Evolutionary conservation across 768 basidiomycete species (phyloP).

Genomic region (Lactifluus rugatus): DNA sequence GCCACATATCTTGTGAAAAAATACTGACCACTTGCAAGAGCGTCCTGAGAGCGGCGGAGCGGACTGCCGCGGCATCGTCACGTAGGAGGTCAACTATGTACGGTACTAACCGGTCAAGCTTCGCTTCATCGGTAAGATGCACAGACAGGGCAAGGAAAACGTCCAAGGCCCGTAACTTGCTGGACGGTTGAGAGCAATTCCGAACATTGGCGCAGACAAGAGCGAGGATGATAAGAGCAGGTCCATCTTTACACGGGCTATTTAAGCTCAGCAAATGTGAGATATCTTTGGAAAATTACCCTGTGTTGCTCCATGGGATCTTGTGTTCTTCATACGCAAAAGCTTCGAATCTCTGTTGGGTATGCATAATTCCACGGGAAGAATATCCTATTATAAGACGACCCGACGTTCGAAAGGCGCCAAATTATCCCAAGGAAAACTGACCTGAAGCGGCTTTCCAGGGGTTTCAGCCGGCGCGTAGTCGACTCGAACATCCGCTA

Average conservation of each 20-base stretch:
- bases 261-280: background rate
- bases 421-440: constrained; percentile 3
- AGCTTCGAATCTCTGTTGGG: constrained; percentile 58
- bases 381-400: constrained; percentile 49
- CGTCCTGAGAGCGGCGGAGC: constrained; percentile 68
- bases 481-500: constrained; percentile 49
- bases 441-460: constrained; percentile 53
- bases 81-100: constrained; percentile 83
- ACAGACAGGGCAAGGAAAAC: constrained; percentile 73
- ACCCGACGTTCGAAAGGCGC: background rate
- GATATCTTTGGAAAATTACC: constrained; percentile 31
- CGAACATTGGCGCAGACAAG: constrained; percentile 83
- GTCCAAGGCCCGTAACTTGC: constrained; percentile 78
- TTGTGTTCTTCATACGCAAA: constrained; percentile 23
- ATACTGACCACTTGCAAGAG: constrained; percentile 71
- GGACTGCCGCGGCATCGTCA: constrained; percentile 76
- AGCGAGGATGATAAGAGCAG: constrained; percentile 80
- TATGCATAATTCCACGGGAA: constrained; percentile 64
- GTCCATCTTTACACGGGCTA: constrained; percentile 50
- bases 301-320: constrained; percentile 47
- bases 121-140: constrained; percentile 88
- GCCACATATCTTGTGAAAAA: background rate
- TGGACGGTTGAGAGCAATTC: constrained; percentile 77
- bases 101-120: constrained; percentile 86
- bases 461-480: constrained; percentile 36